These are phyloP conservation scores for Hymenoscyphus linearis DNA, from an alignment of 2,329 filamentous ascomycete species.

Conservation along the genomic window DNA sequence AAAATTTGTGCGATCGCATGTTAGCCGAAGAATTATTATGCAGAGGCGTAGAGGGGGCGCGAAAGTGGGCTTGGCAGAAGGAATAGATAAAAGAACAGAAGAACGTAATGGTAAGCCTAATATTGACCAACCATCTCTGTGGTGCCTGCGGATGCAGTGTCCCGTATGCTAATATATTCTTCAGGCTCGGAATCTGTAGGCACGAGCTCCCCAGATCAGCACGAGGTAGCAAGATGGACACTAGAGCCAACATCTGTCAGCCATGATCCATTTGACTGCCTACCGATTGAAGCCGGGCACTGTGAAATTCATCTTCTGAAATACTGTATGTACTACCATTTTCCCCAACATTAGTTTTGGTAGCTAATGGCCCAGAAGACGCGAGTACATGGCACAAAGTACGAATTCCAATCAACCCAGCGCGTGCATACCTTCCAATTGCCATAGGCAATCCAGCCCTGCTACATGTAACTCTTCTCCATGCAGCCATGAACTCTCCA, in stretches of 20 bases:
- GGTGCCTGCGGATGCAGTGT: background rate
- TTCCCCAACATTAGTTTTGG: background rate
- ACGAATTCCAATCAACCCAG: background rate
- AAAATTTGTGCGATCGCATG: background rate
- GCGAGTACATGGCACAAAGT: background rate
- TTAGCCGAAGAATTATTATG: background rate
- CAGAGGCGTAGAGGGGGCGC: background rate
- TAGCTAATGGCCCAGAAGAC: background rate
- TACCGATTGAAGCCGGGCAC: background rate
- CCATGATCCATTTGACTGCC: background rate
- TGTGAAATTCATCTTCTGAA: background rate
- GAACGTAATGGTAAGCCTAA: background rate
- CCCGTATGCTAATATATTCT: background rate
- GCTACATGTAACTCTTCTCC: background rate
- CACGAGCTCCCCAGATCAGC: background rate
- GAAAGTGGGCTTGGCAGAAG: background rate
- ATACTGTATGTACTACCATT: background rate
- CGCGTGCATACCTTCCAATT: background rate
- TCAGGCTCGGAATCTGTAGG: background rate
- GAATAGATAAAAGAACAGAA: background rate
- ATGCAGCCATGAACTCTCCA: background rate
- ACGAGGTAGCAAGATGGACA: background rate
- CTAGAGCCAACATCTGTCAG: background rate
- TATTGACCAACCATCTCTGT: background rate
- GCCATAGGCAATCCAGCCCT: background rate